Base-by-base conservation (phyloP, 2,329 filamentous ascomycete genomes). In the Trichoderma aggressivum region DNA sequence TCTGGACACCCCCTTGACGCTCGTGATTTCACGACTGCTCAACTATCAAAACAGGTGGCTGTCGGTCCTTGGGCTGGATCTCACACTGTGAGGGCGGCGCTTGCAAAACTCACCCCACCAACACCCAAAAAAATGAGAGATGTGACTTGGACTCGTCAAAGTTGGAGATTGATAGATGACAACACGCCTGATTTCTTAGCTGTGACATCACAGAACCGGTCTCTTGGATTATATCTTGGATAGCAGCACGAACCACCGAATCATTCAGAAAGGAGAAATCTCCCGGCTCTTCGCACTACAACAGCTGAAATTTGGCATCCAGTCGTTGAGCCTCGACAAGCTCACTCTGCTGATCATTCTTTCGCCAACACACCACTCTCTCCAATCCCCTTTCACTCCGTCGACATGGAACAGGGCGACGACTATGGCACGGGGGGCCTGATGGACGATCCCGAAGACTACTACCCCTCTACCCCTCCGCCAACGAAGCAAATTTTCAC, bases 381-480 rank as follows among this genome's bases (percentile, higher is more conserved):
- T 34, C 53, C 30, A 21, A 39, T n/a, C 5, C 7, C 3, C 3
- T 18, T 39, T 36, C 21, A 16, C 21, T 62, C 5, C 7, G 12
- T 21, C 63, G 71, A 64, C 60, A 81, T 81, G 79, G 77, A 79
- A 26, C 75, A 80, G 63, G 79, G 81, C 47, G 79, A 80, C 39
- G 79, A 81, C 72, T 82, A 81, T 65, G 77, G 76, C 50, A 80
- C 79, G 21, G 82, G 78, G 71, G 83, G 83, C 78, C 84, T 97
- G 74, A 97, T 98, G 84, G 83, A 91, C 68, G 94, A 97, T 74
- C 94, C 94, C 7, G 87, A 89, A 69, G 93, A 89, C 78, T 98
- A 88, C 84, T 96, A 93, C 79, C 88, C 91, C 60, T 90, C 93
- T 1, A 90, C 94, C 60, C 92, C 92, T 61, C 88, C 91, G 61